These are phyloP conservation scores for Dryas integrifolia DNA, from an alignment of 331 rosid genomes.

Conservation along the genomic window DNA sequence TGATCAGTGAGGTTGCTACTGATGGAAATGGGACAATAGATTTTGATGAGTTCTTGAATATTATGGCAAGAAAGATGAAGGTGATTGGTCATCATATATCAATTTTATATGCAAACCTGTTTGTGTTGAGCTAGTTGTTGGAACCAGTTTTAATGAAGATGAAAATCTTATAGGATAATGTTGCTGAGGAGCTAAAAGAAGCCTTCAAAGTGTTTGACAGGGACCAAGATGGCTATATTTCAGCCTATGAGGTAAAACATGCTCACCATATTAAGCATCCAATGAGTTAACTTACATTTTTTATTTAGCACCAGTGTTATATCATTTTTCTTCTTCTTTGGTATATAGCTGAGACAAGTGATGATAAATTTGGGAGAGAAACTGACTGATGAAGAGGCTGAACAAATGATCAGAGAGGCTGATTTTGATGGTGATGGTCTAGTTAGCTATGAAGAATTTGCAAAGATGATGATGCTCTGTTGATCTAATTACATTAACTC, in stretches of 20 bases:
- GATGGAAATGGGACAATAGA: conserved; percentile 44
- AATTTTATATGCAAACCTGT: background rate
- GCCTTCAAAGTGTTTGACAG: conserved; percentile 60
- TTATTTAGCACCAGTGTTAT: background rate
- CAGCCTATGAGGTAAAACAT: conserved; percentile 39
- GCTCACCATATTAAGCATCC: background rate
- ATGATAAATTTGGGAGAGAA: conserved; percentile 54
- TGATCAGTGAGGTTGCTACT: conserved; percentile 41
- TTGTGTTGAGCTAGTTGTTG: background rate
- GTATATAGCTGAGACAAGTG: conserved; percentile 41
- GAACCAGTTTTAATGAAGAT: background rate
- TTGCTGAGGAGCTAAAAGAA: conserved; percentile 51
- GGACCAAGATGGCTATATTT: conserved; percentile 56
- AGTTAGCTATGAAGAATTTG: conserved; percentile 53
- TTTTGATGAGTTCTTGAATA: conserved; percentile 47
- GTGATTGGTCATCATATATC: conserved; percentile 15
- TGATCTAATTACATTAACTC: conserved; percentile 13
- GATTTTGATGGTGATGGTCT: conserved; percentile 59
- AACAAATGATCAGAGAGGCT: conserved; percentile 55
- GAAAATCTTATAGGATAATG: conserved; percentile 33
- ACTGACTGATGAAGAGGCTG: conserved; percentile 48
- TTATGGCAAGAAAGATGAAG: conserved; percentile 58
- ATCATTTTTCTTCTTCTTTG: background rate
- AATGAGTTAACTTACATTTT: background rate
- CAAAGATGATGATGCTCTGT: conserved; percentile 42